These are phyloP conservation scores for Botrytis deweyae DNA, from an alignment of 2,329 filamentous ascomycete species.

Conservation along the genomic window DNA sequence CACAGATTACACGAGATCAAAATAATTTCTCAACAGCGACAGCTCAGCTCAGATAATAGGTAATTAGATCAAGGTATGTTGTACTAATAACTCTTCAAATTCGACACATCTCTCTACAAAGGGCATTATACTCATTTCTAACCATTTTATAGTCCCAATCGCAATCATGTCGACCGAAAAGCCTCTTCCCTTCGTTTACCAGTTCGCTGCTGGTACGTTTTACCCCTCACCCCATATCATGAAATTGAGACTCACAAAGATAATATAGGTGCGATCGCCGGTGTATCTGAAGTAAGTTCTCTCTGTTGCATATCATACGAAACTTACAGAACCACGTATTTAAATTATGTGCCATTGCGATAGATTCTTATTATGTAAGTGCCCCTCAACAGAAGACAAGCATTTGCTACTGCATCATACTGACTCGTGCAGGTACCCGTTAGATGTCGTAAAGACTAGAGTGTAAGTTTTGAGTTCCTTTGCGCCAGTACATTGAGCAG, in stretches of 20 bases:
- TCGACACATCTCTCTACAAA: not conserved
- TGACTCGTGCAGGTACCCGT: constrained; percentile 73
- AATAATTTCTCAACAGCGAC: constrained; percentile 11
- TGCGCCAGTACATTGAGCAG: not conserved
- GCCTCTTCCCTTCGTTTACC: constrained; percentile 88
- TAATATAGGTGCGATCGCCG: constrained; percentile 77
- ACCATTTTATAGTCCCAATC: constrained; percentile 18
- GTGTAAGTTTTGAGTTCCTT: constrained; percentile 60
- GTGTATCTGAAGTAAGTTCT: constrained; percentile 85
- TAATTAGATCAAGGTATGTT: constrained; percentile 4
- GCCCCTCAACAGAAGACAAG: constrained; percentile 20
- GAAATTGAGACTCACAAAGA: constrained; percentile 35
- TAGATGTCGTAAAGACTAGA: constrained; percentile 98
- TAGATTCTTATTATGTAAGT: constrained; percentile 86
- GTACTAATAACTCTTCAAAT: not conserved
- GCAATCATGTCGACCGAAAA: constrained; percentile 64
- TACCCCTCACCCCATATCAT: constrained; percentile 26
- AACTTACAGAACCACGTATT: not conserved
- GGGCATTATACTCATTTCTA: not conserved
- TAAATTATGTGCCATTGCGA: constrained; percentile 31
- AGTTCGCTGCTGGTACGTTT: constrained; percentile 80
- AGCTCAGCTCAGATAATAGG: not conserved
- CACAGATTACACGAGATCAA: constrained; percentile 2
- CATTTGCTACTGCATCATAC: constrained; percentile 16
- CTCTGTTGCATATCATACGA: not conserved